Evolutionary conservation across 2,329 filamentous ascomycete genomes (phyloP).

Genomic region (Pseudonectria foliicola): DNA sequence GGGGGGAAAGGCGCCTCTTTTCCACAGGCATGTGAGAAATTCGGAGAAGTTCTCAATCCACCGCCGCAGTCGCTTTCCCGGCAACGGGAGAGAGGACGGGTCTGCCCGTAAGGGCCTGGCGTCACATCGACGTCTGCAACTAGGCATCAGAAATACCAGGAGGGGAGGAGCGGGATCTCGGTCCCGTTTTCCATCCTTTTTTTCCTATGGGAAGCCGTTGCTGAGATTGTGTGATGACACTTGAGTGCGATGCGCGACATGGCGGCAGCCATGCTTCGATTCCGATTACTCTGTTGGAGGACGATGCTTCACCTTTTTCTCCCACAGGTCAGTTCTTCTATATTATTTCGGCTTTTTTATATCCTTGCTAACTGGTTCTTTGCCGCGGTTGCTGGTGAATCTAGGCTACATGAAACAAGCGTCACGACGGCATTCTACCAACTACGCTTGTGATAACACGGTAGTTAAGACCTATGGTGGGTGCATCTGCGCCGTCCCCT

Average conservation of each 20-base stretch:
- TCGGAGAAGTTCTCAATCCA: conserved; percentile 5
- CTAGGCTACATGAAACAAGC: too few relatives aligned
- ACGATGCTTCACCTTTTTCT: conserved; percentile 40
- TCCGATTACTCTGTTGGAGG: conserved; percentile 75
- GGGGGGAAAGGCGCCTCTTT: not conserved
- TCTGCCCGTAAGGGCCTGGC: conserved; percentile 76
- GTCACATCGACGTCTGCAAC: conserved; percentile 66
- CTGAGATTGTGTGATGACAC: conserved; percentile 77
- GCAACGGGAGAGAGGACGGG: conserved; percentile 28
- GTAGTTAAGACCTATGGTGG: too few relatives aligned
- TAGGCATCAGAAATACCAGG: conserved; percentile 79
- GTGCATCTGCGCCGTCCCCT: too few relatives aligned
- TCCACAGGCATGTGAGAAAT: conserved; percentile 3
- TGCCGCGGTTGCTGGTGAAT: too few relatives aligned
- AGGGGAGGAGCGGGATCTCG: not conserved
- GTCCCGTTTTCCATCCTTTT: conserved; percentile 16
- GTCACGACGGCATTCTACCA: too few relatives aligned
- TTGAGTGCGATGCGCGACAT: conserved; percentile 90
- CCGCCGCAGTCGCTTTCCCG: conserved; percentile 33
- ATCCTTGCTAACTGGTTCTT: too few relatives aligned
- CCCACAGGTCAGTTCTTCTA: not conserved
- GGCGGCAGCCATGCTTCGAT: conserved; percentile 53
- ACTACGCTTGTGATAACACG: too few relatives aligned
- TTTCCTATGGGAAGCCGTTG: conserved; percentile 77
- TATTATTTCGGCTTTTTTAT: too few relatives aligned